Conservation (phyloP, 176 grass and related monocot genomes). For the Phragmites australis region DNA sequence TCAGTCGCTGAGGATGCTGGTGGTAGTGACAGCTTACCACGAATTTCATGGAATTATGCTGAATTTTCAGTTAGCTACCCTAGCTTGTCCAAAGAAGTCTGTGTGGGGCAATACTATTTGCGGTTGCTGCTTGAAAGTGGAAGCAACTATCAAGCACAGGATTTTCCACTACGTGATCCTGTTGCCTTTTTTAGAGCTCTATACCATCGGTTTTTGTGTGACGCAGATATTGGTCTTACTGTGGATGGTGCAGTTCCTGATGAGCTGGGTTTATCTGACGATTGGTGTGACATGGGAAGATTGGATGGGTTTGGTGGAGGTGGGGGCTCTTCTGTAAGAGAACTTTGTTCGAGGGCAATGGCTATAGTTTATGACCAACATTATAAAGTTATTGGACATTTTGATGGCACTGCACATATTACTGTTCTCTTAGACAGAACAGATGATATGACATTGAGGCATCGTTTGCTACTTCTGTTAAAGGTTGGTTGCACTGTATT, state of each 20-base stretch:
- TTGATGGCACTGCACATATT: slow-evolving; percentile 96
- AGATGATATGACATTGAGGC: slow-evolving; percentile 88
- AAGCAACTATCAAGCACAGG: slow-evolving; percentile 72
- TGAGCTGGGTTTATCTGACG: slow-evolving; percentile 94
- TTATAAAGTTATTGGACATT: slow-evolving; percentile 83
- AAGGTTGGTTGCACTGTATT: slow-evolving; percentile 54
- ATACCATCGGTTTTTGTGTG: slow-evolving; percentile 97
- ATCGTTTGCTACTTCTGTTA: slow-evolving; percentile 78
- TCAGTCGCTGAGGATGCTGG: slow-evolving; percentile 57
- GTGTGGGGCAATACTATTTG: slow-evolving; percentile 97
- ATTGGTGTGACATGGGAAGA: slow-evolving; percentile 99
- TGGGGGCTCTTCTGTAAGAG: slow-evolving; percentile 93
- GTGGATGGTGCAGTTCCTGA: slow-evolving; percentile 98
- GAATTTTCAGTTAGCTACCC: slow-evolving; percentile 89
- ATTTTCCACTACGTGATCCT: slow-evolving; percentile 95
- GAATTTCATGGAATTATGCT: slow-evolving; percentile 99
- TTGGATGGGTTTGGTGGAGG: slow-evolving; percentile 98
- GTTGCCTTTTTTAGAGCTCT: slow-evolving; percentile 96
- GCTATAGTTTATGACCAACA: slow-evolving; percentile 98
- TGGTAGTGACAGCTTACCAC: slow-evolving; percentile 63
- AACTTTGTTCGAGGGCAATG: slow-evolving; percentile 98
- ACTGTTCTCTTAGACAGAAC: slow-evolving; percentile 97
- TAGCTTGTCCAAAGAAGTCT: slow-evolving; percentile 97
- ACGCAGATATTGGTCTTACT: slow-evolving; percentile 93
- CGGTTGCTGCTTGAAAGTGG: slow-evolving; percentile 88